Percentiles rank a stretch among this genome's conserved stretches.
phyloP scores from a whole-genome alignment of 768 basidiomycete species.

The Leucogyrophana mollusca region DNA sequence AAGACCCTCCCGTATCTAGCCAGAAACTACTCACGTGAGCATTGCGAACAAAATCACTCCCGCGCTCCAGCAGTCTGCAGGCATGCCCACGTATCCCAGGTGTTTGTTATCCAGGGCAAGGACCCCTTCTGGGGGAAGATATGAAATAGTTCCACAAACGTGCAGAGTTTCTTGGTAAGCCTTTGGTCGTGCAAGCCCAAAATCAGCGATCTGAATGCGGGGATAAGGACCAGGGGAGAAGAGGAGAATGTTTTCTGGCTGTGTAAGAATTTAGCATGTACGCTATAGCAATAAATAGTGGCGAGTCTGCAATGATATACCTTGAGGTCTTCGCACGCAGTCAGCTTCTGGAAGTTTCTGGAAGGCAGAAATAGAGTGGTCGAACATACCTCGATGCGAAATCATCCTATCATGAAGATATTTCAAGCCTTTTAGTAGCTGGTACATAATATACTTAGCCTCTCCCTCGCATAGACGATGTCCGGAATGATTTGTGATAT shows the following conservation, averaged over 20 bases:
- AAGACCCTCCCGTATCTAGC: background rate
- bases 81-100: slow-evolving; percentile 75
- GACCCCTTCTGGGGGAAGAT: slow-evolving; percentile 83
- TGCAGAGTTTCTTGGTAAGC: slow-evolving; percentile 82
- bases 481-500: slow-evolving; percentile 63
- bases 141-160: slow-evolving; percentile 85
- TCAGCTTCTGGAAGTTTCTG: too few relatives aligned
- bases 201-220: slow-evolving; percentile 82
- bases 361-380: background rate
- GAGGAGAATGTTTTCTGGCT: slow-evolving; percentile 86
- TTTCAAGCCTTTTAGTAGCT: slow-evolving; percentile 65
- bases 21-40: slow-evolving; percentile 60
- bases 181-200: slow-evolving; percentile 77
- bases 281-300: background rate
- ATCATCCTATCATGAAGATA: slow-evolving; percentile 73
- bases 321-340: slow-evolving; percentile 56
- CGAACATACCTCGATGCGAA: slow-evolving; percentile 79
- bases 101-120: slow-evolving; percentile 74
- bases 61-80: slow-evolving; percentile 89
- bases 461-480: slow-evolving; percentile 72
- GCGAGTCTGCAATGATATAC: slow-evolving; percentile 22
- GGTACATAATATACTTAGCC: slow-evolving; percentile 82
- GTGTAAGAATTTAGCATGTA: background rate
- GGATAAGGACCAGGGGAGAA: slow-evolving; percentile 82
- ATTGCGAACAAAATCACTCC: slow-evolving; percentile 82